phyloP scores from a whole-genome alignment of 163 green algal genomes.

The Coccomyxa subellipsoidea region DNA sequence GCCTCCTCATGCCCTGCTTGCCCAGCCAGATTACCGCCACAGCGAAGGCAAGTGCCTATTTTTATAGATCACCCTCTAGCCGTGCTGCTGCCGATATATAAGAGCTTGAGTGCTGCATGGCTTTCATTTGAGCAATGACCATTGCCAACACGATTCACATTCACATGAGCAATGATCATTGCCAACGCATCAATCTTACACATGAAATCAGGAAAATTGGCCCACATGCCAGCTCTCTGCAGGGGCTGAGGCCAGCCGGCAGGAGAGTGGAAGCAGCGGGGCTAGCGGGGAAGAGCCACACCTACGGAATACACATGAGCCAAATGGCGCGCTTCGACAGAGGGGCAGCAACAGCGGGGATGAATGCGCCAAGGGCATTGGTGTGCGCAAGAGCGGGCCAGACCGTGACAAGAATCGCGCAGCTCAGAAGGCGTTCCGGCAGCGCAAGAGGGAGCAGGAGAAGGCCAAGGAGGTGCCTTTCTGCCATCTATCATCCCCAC shows the following conservation, averaged over 20 bases:
- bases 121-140: too few relatives aligned
- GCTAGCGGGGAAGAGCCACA: background rate
- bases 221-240: background rate
- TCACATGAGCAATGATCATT: too few relatives aligned
- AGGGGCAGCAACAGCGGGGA: background rate
- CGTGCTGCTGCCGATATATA: too few relatives aligned
- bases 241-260: background rate
- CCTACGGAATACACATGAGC: background rate
- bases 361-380: background rate
- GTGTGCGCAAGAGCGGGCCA: background rate
- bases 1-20: too few relatives aligned
- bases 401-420: background rate
- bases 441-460: conserved; percentile 4
- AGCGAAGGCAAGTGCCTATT: too few relatives aligned
- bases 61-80: too few relatives aligned
- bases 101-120: too few relatives aligned
- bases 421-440: background rate
- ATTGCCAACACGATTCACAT: too few relatives aligned
- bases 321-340: background rate
- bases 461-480: background rate
- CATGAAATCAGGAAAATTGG: background rate
- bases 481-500: background rate
- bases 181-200: too few relatives aligned
- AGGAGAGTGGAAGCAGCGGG: background rate
- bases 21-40: too few relatives aligned